Evolutionary conservation across 164 flowering plant genomes (phyloP).

Genomic region (Stephania yunnanensis): DNA sequence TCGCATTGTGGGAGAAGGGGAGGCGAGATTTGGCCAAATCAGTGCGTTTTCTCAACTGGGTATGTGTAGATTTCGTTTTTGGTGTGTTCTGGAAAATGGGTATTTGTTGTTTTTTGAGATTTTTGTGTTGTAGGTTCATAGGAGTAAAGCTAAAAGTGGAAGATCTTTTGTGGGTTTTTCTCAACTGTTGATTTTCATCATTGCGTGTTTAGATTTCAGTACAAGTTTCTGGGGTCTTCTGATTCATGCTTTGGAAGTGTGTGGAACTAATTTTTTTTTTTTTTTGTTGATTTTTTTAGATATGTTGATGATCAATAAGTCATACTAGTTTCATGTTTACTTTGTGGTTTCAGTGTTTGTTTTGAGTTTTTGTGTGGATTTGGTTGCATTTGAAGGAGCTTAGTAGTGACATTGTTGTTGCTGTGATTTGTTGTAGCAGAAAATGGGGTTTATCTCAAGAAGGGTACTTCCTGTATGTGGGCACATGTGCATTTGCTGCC

Average conservation of each 20-base stretch:
- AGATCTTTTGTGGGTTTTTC: background rate
- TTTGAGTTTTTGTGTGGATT: background rate
- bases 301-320: too few relatives aligned
- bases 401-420: background rate
- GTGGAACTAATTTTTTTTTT: background rate
- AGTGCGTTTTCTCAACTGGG: background rate
- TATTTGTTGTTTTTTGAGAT: background rate
- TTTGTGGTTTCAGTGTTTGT: background rate
- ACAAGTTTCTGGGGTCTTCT: too few relatives aligned
- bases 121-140: background rate
- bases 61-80: background rate
- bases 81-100: background rate
- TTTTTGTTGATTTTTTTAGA: background rate
- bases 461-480: conserved; percentile 81
- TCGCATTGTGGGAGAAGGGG: background rate
- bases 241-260: background rate
- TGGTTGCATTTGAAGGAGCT: background rate
- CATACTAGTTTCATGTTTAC: background rate
- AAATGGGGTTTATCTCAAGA: conserved; percentile 87
- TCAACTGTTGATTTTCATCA: background rate
- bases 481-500: conserved; percentile 87
- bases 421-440: conserved; percentile 15
- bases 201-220: too few relatives aligned
- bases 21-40: conserved; percentile 4
- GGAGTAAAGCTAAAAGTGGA: background rate